A percentile compares a stretch with the other conserved stretches of the same genome.
phyloP scores from a whole-genome alignment of 1,284 basidiomycete genomes.

The Boletus mariae region DNA sequence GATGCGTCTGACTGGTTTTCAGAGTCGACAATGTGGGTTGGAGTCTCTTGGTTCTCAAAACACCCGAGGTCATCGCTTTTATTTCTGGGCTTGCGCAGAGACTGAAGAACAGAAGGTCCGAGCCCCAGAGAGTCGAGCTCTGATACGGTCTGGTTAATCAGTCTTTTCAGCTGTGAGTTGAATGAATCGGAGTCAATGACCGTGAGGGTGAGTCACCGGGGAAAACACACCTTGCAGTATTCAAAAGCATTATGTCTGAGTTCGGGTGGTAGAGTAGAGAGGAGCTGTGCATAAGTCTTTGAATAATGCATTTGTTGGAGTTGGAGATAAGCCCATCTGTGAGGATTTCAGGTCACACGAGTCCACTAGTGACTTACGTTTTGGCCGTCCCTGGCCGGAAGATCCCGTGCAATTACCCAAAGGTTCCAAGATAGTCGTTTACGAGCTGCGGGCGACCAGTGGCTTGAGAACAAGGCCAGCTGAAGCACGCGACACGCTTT shows the following conservation, averaged over 20 bases:
- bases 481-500: neutral
- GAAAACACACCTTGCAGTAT: conserved; percentile 67
- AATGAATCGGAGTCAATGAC: neutral
- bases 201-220: neutral
- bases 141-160: conserved; percentile 82
- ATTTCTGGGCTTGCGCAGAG: conserved; percentile 27
- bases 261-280: conserved; percentile 71
- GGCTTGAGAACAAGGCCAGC: neutral
- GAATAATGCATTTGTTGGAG: conserved; percentile 69
- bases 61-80: conserved; percentile 23
- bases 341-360: too few species aligned
- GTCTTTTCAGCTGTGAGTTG: conserved; percentile 74
- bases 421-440: neutral
- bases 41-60: conserved; percentile 12
- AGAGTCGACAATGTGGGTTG: conserved; percentile 4
- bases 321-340: too few species aligned
- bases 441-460: neutral
- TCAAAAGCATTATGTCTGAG: conserved; percentile 79
- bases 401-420: neutral
- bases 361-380: neutral
- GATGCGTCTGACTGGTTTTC: too few species aligned
- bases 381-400: neutral
- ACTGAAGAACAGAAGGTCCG: conserved; percentile 53
- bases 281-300: conserved; percentile 70
- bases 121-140: conserved; percentile 83